phyloP scores from a whole-genome alignment of 2,329 filamentous ascomycete species.

The Aspergillus vadensis region DNA sequence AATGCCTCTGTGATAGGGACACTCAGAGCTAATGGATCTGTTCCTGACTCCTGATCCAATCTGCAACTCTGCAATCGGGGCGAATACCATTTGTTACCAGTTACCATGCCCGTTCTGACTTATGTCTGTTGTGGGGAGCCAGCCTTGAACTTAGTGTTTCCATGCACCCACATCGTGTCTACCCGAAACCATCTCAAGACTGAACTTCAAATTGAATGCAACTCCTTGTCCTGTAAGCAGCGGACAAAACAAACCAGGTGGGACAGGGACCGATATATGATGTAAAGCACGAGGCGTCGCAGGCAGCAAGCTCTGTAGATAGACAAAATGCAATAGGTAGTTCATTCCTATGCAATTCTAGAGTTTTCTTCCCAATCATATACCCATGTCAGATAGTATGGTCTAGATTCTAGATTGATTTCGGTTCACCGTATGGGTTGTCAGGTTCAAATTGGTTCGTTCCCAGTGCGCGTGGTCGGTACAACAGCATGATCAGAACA shows the following conservation, averaged over 20 bases:
- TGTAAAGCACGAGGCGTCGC: neutral
- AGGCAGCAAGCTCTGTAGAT: neutral
- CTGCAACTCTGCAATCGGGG: conserved; percentile 7
- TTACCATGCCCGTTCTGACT: neutral
- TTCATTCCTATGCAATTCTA: too few relatives aligned
- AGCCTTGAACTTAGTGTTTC: conserved; percentile 30
- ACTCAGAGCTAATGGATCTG: neutral
- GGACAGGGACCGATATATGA: neutral
- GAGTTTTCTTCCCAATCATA: too few relatives aligned
- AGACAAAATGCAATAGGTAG: too few relatives aligned
- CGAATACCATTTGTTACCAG: neutral
- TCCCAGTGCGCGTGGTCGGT: too few relatives aligned
- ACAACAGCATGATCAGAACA: too few relatives aligned
- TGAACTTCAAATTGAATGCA: neutral
- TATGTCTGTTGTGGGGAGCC: conserved; percentile 11
- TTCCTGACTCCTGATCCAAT: neutral
- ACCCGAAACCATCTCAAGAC: conserved; percentile 22
- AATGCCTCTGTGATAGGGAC: neutral
- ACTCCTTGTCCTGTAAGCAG: neutral
- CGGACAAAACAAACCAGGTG: neutral
- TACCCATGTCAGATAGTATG: too few relatives aligned
- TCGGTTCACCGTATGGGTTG: too few relatives aligned
- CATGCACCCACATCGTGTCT: conserved; percentile 22
- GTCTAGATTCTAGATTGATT: too few relatives aligned
- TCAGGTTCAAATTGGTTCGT: too few relatives aligned